These are phyloP conservation scores for Barnettozyma sucrosica DNA, from an alignment of 805 yeast species.

Conservation along the genomic window DNA sequence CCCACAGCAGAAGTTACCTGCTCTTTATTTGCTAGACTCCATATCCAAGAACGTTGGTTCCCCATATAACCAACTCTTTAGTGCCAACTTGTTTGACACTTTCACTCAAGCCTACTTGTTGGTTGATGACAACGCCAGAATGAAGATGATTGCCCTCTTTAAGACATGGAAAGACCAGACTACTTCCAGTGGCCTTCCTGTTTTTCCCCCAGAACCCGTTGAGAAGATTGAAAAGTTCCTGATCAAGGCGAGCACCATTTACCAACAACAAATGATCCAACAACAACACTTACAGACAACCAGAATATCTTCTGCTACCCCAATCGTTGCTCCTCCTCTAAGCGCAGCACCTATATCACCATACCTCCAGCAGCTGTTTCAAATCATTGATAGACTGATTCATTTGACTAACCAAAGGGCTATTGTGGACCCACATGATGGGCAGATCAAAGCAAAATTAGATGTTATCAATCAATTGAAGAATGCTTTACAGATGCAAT, in stretches of 20 bases:
- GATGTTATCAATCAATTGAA: conserved; percentile 32
- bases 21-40: conserved; percentile 83
- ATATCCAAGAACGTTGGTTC: conserved; percentile 86
- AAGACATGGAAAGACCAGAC: conserved; percentile 80
- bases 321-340: conserved; percentile 1
- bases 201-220: conserved; percentile 68
- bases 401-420: conserved; percentile 30
- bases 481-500: conserved; percentile 29
- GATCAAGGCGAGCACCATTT: conserved; percentile 47
- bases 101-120: conserved; percentile 75
- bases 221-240: conserved; percentile 71
- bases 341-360: not conserved
- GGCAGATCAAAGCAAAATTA: conserved; percentile 24
- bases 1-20: conserved; percentile 78
- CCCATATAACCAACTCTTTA: conserved; percentile 80
- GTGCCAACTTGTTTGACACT: conserved; percentile 59
- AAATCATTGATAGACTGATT: conserved; percentile 31
- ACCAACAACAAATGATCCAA: conserved; percentile 23
- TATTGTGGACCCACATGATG: conserved; percentile 28
- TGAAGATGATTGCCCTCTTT: conserved; percentile 69
- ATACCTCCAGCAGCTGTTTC: conserved; percentile 21
- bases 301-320: not conserved
- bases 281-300: conserved; percentile 11
- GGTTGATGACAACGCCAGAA: conserved; percentile 70
- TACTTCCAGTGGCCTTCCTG: conserved; percentile 53